Percentiles rank a stretch among this genome's conserved stretches.
These are phyloP conservation scores for Halenospora varia DNA, from an alignment of 495 filamentous ascomycete genomes.

Conservation along the genomic window DNA sequence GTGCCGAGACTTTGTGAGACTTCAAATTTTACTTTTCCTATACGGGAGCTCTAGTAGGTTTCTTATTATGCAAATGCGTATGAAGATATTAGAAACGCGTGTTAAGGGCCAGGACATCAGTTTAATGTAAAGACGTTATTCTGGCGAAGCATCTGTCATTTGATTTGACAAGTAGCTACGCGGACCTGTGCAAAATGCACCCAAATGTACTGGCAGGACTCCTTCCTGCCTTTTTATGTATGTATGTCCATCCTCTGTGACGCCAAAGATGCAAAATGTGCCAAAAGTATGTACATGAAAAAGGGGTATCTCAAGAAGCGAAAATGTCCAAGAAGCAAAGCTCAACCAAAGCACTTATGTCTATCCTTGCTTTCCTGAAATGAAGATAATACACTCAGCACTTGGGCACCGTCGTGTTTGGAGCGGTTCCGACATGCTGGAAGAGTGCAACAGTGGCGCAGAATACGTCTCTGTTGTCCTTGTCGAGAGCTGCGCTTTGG, in stretches of 20 bases:
- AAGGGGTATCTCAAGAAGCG: conserved; percentile 8
- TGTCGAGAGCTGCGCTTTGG: conserved; percentile 49
- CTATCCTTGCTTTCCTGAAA: neutral
- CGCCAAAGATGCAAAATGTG: neutral
- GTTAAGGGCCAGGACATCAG: no score
- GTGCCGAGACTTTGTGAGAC: no score
- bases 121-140: no score
- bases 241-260: neutral
- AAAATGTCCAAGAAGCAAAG: neutral
- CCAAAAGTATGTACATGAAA: conserved; percentile 20
- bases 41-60: no score
- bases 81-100: no score
- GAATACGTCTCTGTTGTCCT: conserved; percentile 66
- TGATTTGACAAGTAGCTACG: neutral
- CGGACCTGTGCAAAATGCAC: neutral
- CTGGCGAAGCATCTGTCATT: no score
- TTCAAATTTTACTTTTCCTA: no score
- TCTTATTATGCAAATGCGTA: no score
- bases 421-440: conserved; percentile 24
- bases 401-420: neutral
- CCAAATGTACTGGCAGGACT: neutral
- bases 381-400: no score
- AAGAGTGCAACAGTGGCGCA: conserved; percentile 73
- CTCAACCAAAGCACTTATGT: neutral
- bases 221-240: neutral